phyloP scores from a whole-genome alignment of 2,329 filamentous ascomycete species.

The Trichoderma harzianum region DNA sequence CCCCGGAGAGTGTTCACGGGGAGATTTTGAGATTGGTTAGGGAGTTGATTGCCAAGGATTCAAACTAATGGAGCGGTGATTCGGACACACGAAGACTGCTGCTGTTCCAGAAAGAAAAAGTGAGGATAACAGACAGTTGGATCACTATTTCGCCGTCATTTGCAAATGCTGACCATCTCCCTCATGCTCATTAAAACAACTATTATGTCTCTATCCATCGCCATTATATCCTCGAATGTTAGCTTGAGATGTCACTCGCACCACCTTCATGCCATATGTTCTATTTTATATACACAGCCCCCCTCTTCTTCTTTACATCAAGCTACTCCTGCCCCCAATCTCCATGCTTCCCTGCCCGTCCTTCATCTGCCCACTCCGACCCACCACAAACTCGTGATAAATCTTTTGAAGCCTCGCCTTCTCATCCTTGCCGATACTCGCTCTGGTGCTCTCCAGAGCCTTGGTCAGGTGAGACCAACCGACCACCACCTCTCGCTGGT shows the following conservation, averaged over 20 bases:
- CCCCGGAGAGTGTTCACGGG: conserved; percentile 42
- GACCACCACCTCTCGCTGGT: conserved; percentile 71
- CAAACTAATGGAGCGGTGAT: not conserved
- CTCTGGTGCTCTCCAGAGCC: conserved; percentile 71
- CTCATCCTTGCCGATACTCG: conserved; percentile 80
- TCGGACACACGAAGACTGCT: not conserved
- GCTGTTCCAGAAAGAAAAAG: not conserved
- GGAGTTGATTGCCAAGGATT: conserved; percentile 17
- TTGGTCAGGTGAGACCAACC: conserved; percentile 78
- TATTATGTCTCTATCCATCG: not conserved
- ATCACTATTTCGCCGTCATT: not conserved
- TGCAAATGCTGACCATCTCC: not conserved
- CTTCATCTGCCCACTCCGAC: conserved; percentile 90
- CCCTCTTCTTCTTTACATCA: conserved; percentile 64
- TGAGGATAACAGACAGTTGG: too few relatives aligned
- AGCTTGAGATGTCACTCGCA: not conserved
- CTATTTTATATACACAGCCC: not conserved
- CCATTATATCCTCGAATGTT: not conserved
- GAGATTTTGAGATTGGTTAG: conserved; percentile 35
- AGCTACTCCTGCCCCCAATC: conserved; percentile 84
- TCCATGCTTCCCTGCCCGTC: conserved; percentile 89
- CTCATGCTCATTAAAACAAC: not conserved
- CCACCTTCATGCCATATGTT: not conserved
- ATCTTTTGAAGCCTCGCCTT: conserved; percentile 70
- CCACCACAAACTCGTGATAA: conserved; percentile 89